Evolutionary conservation across 805 yeast species (phyloP), one percentile per base, ranked within the genome.

Genomic region (Naumovozyma baii): DNA sequence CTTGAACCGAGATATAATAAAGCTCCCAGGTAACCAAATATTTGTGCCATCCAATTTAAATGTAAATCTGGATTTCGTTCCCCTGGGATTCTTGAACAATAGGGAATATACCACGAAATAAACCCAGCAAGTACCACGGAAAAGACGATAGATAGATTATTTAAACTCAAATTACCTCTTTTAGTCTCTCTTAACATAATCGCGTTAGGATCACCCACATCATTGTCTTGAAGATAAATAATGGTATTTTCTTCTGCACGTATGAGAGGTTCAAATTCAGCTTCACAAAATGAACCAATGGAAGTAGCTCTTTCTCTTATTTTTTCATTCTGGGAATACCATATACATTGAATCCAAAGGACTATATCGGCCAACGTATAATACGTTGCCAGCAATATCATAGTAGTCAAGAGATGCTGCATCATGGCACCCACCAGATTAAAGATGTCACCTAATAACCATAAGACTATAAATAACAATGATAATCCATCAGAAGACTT

Each of bases 381-480:
- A 63, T 92, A 92, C 0, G 90, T 73, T 1, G 97, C 97, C 41
- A 92, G 70, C 4, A 88, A 75, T 43, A 83, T 80, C 96, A 92
- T 92, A 0, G 98, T 92, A 18, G 96, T 95, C 46, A 92, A 68
- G 1, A 90, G 87, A 10, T 87, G 85, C 62, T 92, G 97, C 48
- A 88, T 60, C 3, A 88, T 68, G 1, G 96, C 88, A 7, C 98
- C 98, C 18, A 90, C 60, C 12, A 90, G 90, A 54, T 92, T 92
- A 66, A 92, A 90, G 0, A 90, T 76, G 62, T 92, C 98, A 35
- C 97, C 98, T 1, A 82, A 76, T 18, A 92, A 69, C 98, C 98
- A 92, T 18, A 92, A 69, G 5, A 86, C 73, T 16, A 92, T 84
- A 61, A 92, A 92, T 46, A 83, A 67, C 31, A 88, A 62, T 5